phyloP scores from a whole-genome alignment of 345 rosid species.

The Euphorbia peplus region DNA sequence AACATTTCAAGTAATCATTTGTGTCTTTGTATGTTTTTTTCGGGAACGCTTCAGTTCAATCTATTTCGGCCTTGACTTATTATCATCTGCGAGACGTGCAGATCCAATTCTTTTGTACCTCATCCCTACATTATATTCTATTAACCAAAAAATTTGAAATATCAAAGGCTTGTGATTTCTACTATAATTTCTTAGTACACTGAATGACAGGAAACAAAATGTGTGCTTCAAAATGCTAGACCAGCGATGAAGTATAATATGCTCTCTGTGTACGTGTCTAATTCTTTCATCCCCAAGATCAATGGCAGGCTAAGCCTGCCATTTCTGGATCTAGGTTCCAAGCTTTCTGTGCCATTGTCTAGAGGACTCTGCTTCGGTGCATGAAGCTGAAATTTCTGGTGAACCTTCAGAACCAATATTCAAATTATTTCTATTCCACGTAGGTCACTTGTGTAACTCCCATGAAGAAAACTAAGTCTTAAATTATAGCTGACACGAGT shows the following conservation, averaged over 20 bases:
- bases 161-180: slow-evolving; percentile 15
- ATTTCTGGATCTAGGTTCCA: slow-evolving; percentile 33
- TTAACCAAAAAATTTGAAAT: too few relatives aligned
- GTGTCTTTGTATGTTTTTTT: neutral
- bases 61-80: neutral
- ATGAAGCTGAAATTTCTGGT: slow-evolving; percentile 49
- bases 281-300: slow-evolving; percentile 38
- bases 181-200: slow-evolving; percentile 40
- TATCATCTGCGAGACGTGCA: neutral
- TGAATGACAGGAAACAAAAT: slow-evolving; percentile 71
- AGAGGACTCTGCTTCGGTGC: slow-evolving; percentile 46
- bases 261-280: slow-evolving; percentile 44
- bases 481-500: too few relatives aligned
- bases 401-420: slow-evolving; percentile 33
- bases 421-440: slow-evolving; percentile 8
- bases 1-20: slow-evolving; percentile 5
- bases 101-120: neutral
- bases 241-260: slow-evolving; percentile 44
- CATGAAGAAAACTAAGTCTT: neutral
- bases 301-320: slow-evolving; percentile 41
- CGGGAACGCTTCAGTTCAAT: neutral
- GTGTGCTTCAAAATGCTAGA: slow-evolving; percentile 48
- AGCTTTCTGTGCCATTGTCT: slow-evolving; percentile 32
- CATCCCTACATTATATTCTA: too few relatives aligned
- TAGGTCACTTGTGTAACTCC: neutral